Conservation (phyloP, 163 green algal species). For the Scenedesmus sp. region DNA sequence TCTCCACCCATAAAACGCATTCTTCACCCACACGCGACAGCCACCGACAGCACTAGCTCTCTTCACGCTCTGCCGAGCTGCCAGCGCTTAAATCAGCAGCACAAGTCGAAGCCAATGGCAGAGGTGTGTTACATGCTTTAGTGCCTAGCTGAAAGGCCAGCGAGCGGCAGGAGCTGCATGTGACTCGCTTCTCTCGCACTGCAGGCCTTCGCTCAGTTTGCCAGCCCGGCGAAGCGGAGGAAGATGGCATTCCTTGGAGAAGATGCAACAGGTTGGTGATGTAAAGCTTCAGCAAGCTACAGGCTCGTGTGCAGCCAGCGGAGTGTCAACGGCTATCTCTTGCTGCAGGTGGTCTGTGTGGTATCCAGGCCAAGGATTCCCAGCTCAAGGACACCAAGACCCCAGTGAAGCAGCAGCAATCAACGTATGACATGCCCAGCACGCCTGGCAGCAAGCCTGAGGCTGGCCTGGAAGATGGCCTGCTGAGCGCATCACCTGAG, state of each 20-base stretch:
- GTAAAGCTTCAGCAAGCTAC: background rate
- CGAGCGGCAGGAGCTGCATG: background rate
- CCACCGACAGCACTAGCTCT: background rate
- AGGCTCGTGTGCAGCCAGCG: background rate
- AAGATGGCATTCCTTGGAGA: constrained; percentile 1
- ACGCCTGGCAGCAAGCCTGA: constrained; percentile 24
- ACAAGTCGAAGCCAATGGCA: background rate
- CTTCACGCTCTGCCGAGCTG: background rate
- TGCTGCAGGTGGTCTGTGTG: background rate
- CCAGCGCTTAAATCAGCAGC: background rate
- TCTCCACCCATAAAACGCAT: background rate
- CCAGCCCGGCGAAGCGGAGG: constrained; percentile 44
- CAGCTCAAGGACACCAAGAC: background rate
- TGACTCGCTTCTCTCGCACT: background rate
- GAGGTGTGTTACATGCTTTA: background rate
- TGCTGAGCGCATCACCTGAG: constrained; percentile 35
- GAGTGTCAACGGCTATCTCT: constrained; percentile 19
- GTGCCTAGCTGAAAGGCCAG: background rate
- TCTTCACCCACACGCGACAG: background rate
- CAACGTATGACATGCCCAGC: background rate
- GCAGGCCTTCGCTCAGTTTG: constrained; percentile 40
- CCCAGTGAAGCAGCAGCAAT: background rate
- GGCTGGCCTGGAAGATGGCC: constrained; percentile 36
- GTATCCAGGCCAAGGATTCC: background rate
- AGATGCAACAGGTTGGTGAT: background rate